Evolutionary conservation across 176 grass and related monocot species (phyloP).

Genomic region (Zoysia pacifica): DNA sequence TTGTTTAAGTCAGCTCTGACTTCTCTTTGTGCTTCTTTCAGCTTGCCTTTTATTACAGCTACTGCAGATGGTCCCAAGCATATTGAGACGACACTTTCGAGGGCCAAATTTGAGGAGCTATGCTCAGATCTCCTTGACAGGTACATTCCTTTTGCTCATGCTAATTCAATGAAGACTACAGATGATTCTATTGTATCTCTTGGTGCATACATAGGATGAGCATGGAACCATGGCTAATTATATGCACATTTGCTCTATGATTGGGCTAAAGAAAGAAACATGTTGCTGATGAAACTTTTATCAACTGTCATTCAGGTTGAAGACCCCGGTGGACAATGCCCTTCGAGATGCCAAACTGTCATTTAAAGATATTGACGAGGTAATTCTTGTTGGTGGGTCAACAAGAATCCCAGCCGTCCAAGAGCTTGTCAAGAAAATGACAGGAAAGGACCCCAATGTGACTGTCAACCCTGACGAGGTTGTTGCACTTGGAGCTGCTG

Average conservation of each 20-base stretch:
- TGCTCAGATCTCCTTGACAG: slow-evolving; percentile 76
- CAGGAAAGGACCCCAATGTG: slow-evolving; percentile 77
- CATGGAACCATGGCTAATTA: background rate
- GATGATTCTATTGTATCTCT: background rate
- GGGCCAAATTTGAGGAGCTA: slow-evolving; percentile 87
- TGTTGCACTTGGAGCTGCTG: slow-evolving; percentile 78
- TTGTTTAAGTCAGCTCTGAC: background rate
- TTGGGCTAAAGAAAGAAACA: background rate
- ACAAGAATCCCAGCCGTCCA: slow-evolving; percentile 79
- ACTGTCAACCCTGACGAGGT: slow-evolving; percentile 87
- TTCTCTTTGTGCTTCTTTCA: slow-evolving; percentile 29
- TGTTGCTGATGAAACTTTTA: slow-evolving; percentile 17
- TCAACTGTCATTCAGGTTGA: slow-evolving; percentile 47
- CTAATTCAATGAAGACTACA: slow-evolving; percentile 4
- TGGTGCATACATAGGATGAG: background rate
- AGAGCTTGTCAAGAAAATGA: slow-evolving; percentile 79
- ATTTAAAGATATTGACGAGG: slow-evolving; percentile 69
- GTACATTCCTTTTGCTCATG: slow-evolving; percentile 24
- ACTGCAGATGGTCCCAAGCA: slow-evolving; percentile 74
- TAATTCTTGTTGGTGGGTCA: slow-evolving; percentile 83
- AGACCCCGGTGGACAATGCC: slow-evolving; percentile 61
- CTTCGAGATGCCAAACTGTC: slow-evolving; percentile 69
- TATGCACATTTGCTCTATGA: background rate
- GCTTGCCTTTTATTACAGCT: slow-evolving; percentile 80
- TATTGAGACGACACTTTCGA: slow-evolving; percentile 63